Evolutionary conservation across 2,329 filamentous ascomycete genomes (phyloP).

Genomic region (Arthrobotrys sphaeroides): DNA sequence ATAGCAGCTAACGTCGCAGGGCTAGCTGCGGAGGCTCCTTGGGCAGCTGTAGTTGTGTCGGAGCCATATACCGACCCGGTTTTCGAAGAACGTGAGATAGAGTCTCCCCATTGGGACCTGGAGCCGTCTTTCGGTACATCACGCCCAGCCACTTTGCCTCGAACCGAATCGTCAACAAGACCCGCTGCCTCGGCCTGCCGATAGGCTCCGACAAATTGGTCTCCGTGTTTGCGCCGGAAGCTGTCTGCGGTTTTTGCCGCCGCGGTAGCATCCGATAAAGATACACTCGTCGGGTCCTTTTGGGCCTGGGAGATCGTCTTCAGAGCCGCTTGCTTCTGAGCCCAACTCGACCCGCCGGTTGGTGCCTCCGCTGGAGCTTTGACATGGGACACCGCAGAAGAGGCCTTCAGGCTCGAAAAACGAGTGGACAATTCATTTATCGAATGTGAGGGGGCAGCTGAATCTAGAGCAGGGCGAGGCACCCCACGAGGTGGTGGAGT

Average conservation of each 20-base stretch:
- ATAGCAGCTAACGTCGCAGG: slow-evolving; percentile 13
- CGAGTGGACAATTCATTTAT: slow-evolving; percentile 71
- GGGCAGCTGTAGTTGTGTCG: neutral
- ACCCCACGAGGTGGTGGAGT: slow-evolving; percentile 54
- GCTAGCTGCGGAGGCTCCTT: neutral
- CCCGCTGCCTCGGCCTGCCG: slow-evolving; percentile 65
- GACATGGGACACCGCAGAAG: slow-evolving; percentile 55
- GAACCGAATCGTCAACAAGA: slow-evolving; percentile 43
- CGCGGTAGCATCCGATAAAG: slow-evolving; percentile 68
- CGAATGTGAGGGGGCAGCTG: slow-evolving; percentile 69
- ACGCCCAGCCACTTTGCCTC: neutral
- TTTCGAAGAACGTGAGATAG: slow-evolving; percentile 17
- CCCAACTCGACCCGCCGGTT: slow-evolving; percentile 69
- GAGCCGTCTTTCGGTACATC: slow-evolving; percentile 19
- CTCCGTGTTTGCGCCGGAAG: slow-evolving; percentile 75
- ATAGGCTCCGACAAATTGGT: slow-evolving; percentile 72
- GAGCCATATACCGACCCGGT: neutral
- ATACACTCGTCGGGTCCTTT: slow-evolving; percentile 71
- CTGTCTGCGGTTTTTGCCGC: slow-evolving; percentile 73
- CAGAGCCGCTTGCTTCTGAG: slow-evolving; percentile 71
- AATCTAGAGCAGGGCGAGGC: slow-evolving; percentile 42
- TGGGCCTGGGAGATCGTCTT: slow-evolving; percentile 70
- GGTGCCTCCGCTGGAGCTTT: slow-evolving; percentile 52
- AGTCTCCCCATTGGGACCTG: slow-evolving; percentile 23
- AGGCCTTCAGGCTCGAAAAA: slow-evolving; percentile 59